Evolutionary conservation across 1,284 basidiomycete species (phyloP).

Genomic region (Agaricales sp.): DNA sequence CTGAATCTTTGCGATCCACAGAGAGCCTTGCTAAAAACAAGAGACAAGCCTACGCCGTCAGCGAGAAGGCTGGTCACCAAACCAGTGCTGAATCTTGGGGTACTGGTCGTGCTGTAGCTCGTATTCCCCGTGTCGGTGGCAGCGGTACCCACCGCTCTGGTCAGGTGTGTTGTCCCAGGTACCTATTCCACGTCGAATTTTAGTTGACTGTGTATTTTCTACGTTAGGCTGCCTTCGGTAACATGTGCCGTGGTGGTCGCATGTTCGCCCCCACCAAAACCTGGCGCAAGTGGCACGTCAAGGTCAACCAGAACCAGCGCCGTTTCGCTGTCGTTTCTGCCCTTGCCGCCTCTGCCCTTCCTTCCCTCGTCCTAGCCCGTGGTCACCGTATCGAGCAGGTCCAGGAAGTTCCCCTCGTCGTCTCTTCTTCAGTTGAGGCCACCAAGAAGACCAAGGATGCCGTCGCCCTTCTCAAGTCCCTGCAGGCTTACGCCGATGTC

Average conservation of each 20-base stretch:
- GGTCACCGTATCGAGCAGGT: conserved; percentile 99
- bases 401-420: conserved; percentile 93
- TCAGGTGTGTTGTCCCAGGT: conserved; percentile 55
- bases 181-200: background rate
- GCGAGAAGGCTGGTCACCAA: conserved; percentile 97
- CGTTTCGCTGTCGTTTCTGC: conserved; percentile 98
- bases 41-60: conserved; percentile 95
- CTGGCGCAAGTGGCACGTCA: conserved; percentile 99
- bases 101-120: conserved; percentile 99
- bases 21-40: conserved; percentile 99
- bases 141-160: conserved; percentile 98
- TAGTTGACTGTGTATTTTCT: conserved; percentile 2
- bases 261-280: conserved; percentile 99
- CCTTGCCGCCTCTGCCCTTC: conserved; percentile 94
- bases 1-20: conserved; percentile 22
- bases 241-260: conserved; percentile 99
- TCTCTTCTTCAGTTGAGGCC: conserved; percentile 73
- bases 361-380: conserved; percentile 96
- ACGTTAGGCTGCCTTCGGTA: conserved; percentile 89
- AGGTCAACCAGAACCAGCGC: conserved; percentile 99
- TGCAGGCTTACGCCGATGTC: conserved; percentile 91
- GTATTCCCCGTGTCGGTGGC: conserved; percentile 99
- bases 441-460: conserved; percentile 98
- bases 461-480: conserved; percentile 84
- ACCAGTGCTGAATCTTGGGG: conserved; percentile 99